phyloP scores from a whole-genome alignment of 2,329 filamentous ascomycete species.

The Ceratocystis harringtonii region DNA sequence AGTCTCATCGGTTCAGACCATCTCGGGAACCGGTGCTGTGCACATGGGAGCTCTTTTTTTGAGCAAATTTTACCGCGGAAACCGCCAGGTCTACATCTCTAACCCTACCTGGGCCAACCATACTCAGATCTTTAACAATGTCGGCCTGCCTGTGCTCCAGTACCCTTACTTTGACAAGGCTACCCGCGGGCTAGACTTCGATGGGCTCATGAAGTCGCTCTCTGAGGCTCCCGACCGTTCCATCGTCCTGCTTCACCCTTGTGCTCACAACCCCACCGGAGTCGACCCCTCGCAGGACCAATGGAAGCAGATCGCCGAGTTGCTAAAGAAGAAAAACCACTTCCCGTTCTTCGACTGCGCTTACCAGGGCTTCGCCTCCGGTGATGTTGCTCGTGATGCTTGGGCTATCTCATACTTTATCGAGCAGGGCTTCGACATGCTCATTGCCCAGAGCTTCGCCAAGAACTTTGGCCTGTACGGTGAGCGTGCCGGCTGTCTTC shows the following conservation, averaged over 20 bases:
- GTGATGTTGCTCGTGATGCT: constrained; percentile 69
- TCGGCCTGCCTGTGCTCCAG: constrained; percentile 57
- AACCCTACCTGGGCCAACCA: constrained; percentile 98
- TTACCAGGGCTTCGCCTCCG: constrained; percentile 95
- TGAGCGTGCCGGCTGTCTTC: constrained; percentile 90
- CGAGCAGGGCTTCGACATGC: constrained; percentile 76
- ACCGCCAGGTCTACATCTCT: constrained; percentile 73
- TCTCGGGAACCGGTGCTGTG: constrained; percentile 91
- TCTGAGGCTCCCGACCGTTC: constrained; percentile 58
- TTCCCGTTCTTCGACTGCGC: constrained; percentile 98
- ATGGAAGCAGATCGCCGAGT: constrained; percentile 74
- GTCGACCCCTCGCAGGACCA: constrained; percentile 89
- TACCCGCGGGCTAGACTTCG: constrained; percentile 83
- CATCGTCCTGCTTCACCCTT: constrained; percentile 84
- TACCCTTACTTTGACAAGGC: constrained; percentile 91
- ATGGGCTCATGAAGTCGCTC: constrained; percentile 66
- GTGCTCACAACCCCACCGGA: constrained; percentile 95
- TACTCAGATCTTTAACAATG: constrained; percentile 94
- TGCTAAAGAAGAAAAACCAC: constrained; percentile 64
- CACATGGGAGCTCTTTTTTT: constrained; percentile 89
- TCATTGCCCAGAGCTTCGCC: constrained; percentile 84
- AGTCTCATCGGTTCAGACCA: constrained; percentile 71
- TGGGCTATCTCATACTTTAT: constrained; percentile 92
- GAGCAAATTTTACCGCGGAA: constrained; percentile 68
- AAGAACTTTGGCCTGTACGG: constrained; percentile 98